Conservation (phyloP, 1,284 basidiomycete genomes). For the Trichosporon inkin region DNA sequence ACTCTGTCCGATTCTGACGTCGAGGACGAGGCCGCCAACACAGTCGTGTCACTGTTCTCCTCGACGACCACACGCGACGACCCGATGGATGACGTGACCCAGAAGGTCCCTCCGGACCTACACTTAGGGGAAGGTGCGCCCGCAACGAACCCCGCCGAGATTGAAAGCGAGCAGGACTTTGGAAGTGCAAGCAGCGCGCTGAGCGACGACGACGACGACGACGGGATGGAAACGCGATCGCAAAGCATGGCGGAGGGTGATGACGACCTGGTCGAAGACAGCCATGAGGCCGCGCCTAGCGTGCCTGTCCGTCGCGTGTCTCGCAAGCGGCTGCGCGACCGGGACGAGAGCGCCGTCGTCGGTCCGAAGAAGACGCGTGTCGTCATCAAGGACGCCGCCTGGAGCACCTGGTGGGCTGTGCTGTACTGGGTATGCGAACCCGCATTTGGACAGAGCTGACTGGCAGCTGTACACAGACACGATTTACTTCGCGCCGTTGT, state of each 20-base stretch:
- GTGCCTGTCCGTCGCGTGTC: not conserved
- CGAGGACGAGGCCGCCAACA: constrained; percentile 42
- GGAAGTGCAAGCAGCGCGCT: not conserved
- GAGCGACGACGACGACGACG: not conserved
- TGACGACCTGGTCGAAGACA: constrained; percentile 16
- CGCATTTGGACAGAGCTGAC: too few species aligned
- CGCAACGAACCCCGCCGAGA: not conserved
- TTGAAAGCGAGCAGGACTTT: not conserved
- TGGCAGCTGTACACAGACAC: constrained; percentile 74
- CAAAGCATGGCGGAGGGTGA: not conserved
- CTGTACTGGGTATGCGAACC: constrained; percentile 76
- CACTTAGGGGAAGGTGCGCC: not conserved
- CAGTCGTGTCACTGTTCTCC: constrained; percentile 1
- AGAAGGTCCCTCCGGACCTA: not conserved
- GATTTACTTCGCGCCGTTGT: constrained; percentile 76
- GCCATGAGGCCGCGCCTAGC: not conserved
- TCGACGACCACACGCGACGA: constrained; percentile 6
- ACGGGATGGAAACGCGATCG: not conserved
- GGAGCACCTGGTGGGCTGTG: constrained; percentile 74
- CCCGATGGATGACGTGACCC: not conserved
- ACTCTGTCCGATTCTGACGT: constrained; percentile 46
- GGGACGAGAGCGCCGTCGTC: constrained; percentile 8
- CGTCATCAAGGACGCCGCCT: constrained; percentile 70
- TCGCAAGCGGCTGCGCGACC: constrained; percentile 12
- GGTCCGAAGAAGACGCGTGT: constrained; percentile 58